These are phyloP conservation scores for Anisodus acutangulus DNA, from an alignment of 257 asterid genomes.

Conservation along the genomic window DNA sequence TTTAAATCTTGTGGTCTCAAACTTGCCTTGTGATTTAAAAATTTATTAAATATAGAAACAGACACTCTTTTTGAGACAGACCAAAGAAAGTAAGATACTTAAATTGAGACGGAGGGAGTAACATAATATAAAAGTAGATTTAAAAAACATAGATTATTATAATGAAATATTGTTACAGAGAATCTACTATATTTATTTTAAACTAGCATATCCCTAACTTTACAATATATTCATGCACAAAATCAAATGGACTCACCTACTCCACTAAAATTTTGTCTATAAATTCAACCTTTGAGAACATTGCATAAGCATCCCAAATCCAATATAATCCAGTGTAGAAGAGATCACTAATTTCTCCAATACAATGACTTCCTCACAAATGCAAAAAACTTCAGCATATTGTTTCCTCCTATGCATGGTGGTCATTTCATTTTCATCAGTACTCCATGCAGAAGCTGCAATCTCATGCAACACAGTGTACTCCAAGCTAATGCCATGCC, in stretches of 20 bases:
- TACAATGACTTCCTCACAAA: conserved; percentile 17
- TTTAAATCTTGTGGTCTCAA: no score
- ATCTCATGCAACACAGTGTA: conserved; percentile 26
- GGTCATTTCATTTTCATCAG: conserved; percentile 18
- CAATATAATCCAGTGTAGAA: background rate
- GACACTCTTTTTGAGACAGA: no score
- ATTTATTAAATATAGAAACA: no score
- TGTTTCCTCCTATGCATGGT: conserved; percentile 1
- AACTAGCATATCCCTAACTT: background rate
- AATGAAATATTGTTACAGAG: no score
- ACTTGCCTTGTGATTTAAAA: no score
- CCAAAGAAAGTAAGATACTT: no score
- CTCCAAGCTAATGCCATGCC: conserved; percentile 21
- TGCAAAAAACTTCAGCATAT: conserved; percentile 11
- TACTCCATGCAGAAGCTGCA: conserved; percentile 22
- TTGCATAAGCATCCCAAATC: background rate
- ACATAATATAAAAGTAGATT: no score
- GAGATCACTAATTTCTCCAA: background rate
- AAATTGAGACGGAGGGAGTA: no score
- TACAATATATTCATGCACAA: background rate
- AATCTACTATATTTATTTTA: background rate
- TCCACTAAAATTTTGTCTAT: background rate
- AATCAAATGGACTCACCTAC: background rate
- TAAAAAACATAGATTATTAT: no score
- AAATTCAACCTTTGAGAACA: background rate